Conservation (phyloP, 805 yeast genomes). For the Yarrowia sp. region DNA sequence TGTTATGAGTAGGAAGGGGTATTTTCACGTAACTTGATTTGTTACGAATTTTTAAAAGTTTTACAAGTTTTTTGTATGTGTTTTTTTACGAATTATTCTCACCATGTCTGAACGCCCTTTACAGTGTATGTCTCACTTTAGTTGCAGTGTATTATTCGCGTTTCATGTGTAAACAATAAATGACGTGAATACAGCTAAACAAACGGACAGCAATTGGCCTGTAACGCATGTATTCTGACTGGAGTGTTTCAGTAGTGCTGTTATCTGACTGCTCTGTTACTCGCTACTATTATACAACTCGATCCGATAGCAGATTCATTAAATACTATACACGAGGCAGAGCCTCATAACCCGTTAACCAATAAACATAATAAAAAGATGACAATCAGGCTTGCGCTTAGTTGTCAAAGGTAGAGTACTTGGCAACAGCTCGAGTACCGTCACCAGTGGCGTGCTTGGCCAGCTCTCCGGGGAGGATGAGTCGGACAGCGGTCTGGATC, state of each 20-base stretch:
- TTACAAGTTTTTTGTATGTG: background rate
- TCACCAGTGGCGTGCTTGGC: slow-evolving; percentile 98
- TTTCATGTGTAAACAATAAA: too few relatives aligned
- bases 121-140: too few relatives aligned
- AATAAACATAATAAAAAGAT: slow-evolving; percentile 23
- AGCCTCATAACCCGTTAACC: slow-evolving; percentile 25
- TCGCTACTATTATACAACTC: background rate
- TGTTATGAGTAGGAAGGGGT: too few relatives aligned
- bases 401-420: slow-evolving; percentile 65
- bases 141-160: too few relatives aligned
- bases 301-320: slow-evolving; percentile 22
- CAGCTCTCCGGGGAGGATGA: slow-evolving; percentile 96
- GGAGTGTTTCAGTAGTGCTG: too few relatives aligned
- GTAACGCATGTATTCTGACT: too few relatives aligned
- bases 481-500: slow-evolving; percentile 97
- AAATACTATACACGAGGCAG: slow-evolving; percentile 24
- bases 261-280: too few relatives aligned
- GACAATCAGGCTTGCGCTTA: slow-evolving; percentile 2
- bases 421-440: slow-evolving; percentile 98
- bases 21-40: too few relatives aligned
- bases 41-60: too few relatives aligned
- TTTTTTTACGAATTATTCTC: too few relatives aligned
- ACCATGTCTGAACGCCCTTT: too few relatives aligned
- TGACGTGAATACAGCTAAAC: too few relatives aligned
- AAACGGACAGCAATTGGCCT: background rate